Evolutionary conservation across 495 filamentous ascomycete species (phyloP), one percentile per base, ranked within the genome.

Genomic region (Penicillium malachiteum): DNA sequence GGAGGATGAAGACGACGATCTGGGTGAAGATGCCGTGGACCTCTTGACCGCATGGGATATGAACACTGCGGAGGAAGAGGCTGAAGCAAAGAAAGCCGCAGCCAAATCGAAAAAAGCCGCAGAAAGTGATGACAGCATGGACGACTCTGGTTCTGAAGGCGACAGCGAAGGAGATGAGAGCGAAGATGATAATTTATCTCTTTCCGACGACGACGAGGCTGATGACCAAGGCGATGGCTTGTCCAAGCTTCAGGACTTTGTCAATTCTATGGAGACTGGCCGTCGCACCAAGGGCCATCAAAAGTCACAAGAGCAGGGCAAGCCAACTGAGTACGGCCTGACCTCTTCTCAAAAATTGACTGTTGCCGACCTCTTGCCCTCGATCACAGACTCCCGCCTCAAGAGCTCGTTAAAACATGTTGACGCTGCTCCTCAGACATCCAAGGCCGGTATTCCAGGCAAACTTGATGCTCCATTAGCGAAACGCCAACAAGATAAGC

Each of bases 1-100:
- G 17, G 70, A 73, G 8, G 64, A 65, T 9, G 64, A 67, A 2
- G 84, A 83, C 5, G 81, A 81, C 16, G 84, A 83, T 47, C 76
- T 96, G 14, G 92, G 92, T 16, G 89, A 90, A 47, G 91, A 91
- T 59, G 91, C 88, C 14, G 84, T 96, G 50, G 91, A 96, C 73
- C 80, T 96, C 40, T 85, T 88, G 5, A 86, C 84, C 42, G 87
- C 88, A 62, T 80, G 95, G 54, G 91, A 96, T 72, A 84, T 88
- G 71, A 87, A 80, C 46, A 71, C 72, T n/a, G 75, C 78, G 26
- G 77, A 77, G 12, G 76, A 71, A 40, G 77, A 81, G 21, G 74
- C 63, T 34, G 71, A 69, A 16, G 63, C 62, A n/a, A 64, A 67
- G 52, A 59, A 70, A 51, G 64, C 59, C 18, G 53, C 66, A 2